A percentile compares a stretch with the other conserved stretches of the same genome.
These are phyloP conservation scores for Boechera stricta DNA, from an alignment of 345 rosid species.

Conservation along the genomic window DNA sequence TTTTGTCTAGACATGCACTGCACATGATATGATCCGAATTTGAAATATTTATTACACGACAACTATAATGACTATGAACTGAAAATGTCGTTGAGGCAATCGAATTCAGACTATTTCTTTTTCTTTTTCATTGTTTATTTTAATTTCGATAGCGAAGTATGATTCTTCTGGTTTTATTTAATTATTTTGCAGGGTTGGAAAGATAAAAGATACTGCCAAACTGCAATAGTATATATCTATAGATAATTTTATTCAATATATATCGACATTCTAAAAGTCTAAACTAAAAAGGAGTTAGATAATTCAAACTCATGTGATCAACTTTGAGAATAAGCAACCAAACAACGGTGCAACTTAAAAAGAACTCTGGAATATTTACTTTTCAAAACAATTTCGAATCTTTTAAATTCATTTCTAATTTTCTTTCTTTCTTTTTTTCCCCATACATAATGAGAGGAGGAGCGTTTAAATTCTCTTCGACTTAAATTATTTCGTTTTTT, in stretches of 20 bases:
- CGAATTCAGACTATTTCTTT: slow-evolving; percentile 34
- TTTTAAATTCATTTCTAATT: not conserved
- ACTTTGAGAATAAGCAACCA: slow-evolving; percentile 30
- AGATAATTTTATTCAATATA: not conserved
- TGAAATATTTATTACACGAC: slow-evolving; percentile 41
- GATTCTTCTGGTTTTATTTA: slow-evolving; percentile 27
- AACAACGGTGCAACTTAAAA: slow-evolving; percentile 35
- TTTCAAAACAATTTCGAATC: slow-evolving; percentile 20
- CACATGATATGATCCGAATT: slow-evolving; percentile 45
- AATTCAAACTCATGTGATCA: slow-evolving; percentile 21
- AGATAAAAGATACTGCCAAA: slow-evolving; percentile 34
- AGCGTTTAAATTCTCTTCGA: not conserved
- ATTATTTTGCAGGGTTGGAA: slow-evolving; percentile 16
- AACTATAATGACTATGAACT: slow-evolving; percentile 42
- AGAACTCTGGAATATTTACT: slow-evolving; percentile 15
- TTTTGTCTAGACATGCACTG: slow-evolving; percentile 42
- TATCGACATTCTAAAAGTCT: slow-evolving; percentile 1
- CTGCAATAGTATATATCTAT: slow-evolving; percentile 5
- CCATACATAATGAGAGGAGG: not conserved
- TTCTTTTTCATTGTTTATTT: not conserved
- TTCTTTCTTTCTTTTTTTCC: not conserved
- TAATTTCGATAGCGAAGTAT: slow-evolving; percentile 32
- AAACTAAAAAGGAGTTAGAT: not conserved
- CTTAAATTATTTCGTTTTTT: not conserved
- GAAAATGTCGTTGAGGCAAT: slow-evolving; percentile 43